Base-by-base conservation (phyloP, 345 rosid species). In the Erodium maritimum region DNA sequence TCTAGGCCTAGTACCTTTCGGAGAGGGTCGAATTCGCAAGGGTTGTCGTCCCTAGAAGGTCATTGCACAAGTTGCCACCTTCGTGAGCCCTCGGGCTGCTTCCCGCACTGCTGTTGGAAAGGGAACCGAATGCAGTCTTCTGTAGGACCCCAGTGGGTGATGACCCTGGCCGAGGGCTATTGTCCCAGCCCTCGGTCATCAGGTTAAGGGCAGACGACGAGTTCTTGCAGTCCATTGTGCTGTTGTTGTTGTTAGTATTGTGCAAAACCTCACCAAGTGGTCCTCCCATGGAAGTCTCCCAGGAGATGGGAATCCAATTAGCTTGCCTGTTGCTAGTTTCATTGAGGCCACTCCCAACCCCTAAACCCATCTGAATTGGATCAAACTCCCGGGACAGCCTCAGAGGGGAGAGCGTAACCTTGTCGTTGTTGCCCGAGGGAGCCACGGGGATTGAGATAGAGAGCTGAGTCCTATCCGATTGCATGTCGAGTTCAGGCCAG, bases 81-180 rank as follows among this genome's bases (percentile, higher is more conserved):
- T 72, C 83, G 11, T 37, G 61, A 2, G 80, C 75, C 50, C 77
- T 71, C 1, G 88, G 83, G 68, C 95, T 93, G 71, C 95, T 86
- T 34, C 86, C 96, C 0, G 87, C 84, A 59, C 98, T 89, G 69
- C 90, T 85, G 66, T 86, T 89, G 0, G 99, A 89, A 55, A 86
- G 71, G 0, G 94, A 81, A 21, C 73, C 84, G 34, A 86, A 83
- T 2, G 83, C 61, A 13, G 85, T 65, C 74, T 82, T 93, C 53
- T 83, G 95, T 52, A 89, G 55, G n/a, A 93, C 96, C 0, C 95
- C 96, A 0, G 83, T 84, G 0, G 95, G 95, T 12, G 96, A 88
- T 18, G 87, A 82, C 61, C 79, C 70, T 25, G 75, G 1, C 54
- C 68, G 71, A 29, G 81, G 77, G 62, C 84, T 82, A 20, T 53